Base-by-base conservation (phyloP, 176 grass and related monocot species). In the Echinochloa phyllopogon region DNA sequence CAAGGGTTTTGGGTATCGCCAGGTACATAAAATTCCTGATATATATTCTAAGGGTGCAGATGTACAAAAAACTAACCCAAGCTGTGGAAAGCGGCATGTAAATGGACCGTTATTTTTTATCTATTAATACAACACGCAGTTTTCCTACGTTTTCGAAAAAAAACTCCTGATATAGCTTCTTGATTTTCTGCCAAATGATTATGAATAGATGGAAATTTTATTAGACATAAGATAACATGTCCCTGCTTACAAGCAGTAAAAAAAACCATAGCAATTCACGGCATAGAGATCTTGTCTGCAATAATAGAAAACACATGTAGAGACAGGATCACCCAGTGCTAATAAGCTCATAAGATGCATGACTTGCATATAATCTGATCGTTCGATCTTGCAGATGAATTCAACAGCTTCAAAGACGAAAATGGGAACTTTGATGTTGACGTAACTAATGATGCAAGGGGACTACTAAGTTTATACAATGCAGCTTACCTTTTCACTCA, bases 381-480 rank as follows among this genome's bases (percentile, higher is more conserved):
- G 27, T 52, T 50, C 4, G 8, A 75, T 64, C 43, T 36, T 72
- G 67, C 76, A 86, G 76, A 86, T 53, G 84, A 52, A 64, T 86
- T 86, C 36, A 64, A 13, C 53, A 80, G 79, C 33, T 86, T 86
- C 67, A 86, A 73, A 72, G 56, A 63, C 0, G 10, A 64, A 73
- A 38, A 86, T 7, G 56, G 76, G 33, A 48, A 18, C 44, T 80
- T 80, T 38, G 3, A 42, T 42, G 43, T 27, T 21, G 38, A 33
- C 10, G 4, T 72, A 63, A n/a, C 66, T 33, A 71, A 86, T 29
- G 84, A 86, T 2, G 56, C 76, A 64, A 68, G 86, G 42, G 86
- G 86, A 4, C 71, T 87, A 15, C 42, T 87, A 25, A 83, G 86
- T 51, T 29, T 87, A 44, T 86, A 86, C 66, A 86, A 86, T 42